Conservation (phyloP, 2,329 filamentous ascomycete species). For the Pyrenophora tritici-repentis region DNA sequence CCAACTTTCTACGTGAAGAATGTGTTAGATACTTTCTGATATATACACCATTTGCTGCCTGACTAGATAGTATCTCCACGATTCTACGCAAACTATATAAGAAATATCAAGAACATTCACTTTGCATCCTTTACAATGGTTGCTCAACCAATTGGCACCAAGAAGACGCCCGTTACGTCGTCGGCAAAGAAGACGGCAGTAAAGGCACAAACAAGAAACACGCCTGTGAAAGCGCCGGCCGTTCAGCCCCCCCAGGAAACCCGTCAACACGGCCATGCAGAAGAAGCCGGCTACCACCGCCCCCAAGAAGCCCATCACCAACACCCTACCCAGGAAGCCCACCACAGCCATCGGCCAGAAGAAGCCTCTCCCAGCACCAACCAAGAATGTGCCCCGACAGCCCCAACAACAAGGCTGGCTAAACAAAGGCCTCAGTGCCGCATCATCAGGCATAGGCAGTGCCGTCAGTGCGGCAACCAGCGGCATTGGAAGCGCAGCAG, state of each 20-base stretch:
- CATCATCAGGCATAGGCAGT: constrained; percentile 26
- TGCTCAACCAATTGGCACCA: constrained; percentile 35
- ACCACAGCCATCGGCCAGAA: constrained; percentile 17
- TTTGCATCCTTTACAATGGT: constrained; percentile 21
- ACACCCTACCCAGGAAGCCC: constrained; percentile 17
- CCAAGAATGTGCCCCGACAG: constrained; percentile 17
- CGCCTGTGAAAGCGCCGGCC: constrained; percentile 8
- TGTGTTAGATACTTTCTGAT: not conserved
- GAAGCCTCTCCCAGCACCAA: constrained; percentile 12
- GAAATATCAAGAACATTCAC: not conserved
- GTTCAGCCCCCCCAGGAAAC: constrained; percentile 24
- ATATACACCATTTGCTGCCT: not conserved
- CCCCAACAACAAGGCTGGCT: constrained; percentile 52
- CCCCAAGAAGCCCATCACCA: constrained; percentile 6
- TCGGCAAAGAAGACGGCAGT: constrained; percentile 24
- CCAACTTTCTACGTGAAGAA: constrained; percentile 21
- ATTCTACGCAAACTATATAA: not conserved
- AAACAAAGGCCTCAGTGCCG: constrained; percentile 32
- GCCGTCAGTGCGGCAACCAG: constrained; percentile 44
- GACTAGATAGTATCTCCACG: not conserved
- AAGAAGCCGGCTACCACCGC: constrained; percentile 20
- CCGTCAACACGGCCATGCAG: constrained; percentile 21
- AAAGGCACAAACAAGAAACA: constrained; percentile 5
- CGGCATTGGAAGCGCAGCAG: constrained; percentile 52
- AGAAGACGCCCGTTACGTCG: constrained; percentile 25